These are phyloP conservation scores for Chlorella sorokiniana DNA, from an alignment of 139 green algal species.

Conservation along the genomic window DNA sequence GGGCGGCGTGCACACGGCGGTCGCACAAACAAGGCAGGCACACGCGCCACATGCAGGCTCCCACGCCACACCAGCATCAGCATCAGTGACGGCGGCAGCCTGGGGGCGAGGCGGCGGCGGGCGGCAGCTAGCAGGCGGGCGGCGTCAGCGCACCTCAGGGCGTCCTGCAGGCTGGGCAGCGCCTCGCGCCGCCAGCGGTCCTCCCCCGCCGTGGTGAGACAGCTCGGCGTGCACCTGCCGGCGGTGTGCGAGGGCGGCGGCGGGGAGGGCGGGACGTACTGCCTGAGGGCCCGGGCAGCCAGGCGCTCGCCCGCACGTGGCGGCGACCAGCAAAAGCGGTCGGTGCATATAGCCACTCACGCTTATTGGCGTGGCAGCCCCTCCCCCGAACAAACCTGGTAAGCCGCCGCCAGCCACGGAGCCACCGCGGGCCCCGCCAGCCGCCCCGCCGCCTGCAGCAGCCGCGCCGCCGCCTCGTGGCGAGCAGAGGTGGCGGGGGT, in stretches of 20 bases:
- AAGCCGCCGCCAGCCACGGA: constrained; percentile 4
- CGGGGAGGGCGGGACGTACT: not conserved
- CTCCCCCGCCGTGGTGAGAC: not conserved
- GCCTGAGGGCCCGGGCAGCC: no score
- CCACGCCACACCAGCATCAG: no score
- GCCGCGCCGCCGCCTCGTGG: not conserved
- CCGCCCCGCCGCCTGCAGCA: constrained; percentile 4
- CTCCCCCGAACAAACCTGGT: not conserved
- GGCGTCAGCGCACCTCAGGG: constrained; percentile 1
- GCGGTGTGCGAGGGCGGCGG: not conserved
- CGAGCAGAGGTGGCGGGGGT: not conserved
- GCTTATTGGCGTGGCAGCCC: no score
- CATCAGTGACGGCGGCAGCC: no score
- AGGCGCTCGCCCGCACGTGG: no score
- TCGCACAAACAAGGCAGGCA: no score
- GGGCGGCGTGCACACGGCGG: no score
- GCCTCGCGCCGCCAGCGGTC: constrained; percentile 8
- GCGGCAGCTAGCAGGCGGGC: not conserved
- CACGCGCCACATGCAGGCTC: no score
- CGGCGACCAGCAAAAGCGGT: no score
- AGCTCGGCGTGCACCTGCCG: constrained; percentile 1
- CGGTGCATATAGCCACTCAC: not conserved
- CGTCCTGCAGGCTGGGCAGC: not conserved
- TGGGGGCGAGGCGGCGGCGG: not conserved
- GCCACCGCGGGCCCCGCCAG: not conserved